Evolutionary conservation across 2,329 filamentous ascomycete genomes (phyloP), one percentile per base, ranked within the genome.

Genomic region (Fusarium devonianum): DNA sequence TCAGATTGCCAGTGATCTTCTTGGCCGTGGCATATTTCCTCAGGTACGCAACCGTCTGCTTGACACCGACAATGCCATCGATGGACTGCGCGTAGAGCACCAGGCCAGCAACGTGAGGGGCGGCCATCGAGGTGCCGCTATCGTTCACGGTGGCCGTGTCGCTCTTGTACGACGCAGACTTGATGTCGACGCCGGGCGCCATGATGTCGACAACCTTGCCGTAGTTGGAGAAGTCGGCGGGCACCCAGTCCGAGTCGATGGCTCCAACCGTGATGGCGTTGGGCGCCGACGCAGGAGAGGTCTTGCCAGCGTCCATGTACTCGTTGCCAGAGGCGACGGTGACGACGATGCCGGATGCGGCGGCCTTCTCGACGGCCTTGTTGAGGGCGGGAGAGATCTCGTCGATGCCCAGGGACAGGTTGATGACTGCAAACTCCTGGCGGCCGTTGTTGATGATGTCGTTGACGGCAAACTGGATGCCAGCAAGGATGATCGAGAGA

Each of bases 61-160:
- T 37, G 16, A 66, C 58, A 10, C 66, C 67, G 34, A 59, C 64
- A 17, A 67, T 37, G 14, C 72, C 70, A 47, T 79, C 69, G 5
- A 82, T 69, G 5, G 73, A 73, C 44, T 85, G 70, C 26, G 73
- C 68, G 64, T 77, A 77, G 10, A 75, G 67, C n/a, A 61, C 81
- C 13, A 88, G 71, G 17, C 85, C 85, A 25, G 80, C 73, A 45
- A 87, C 74, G 61, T 87, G 84, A 2, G 85, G 84, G 2, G 75
- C 71, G 6, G 84, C 81, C 84, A 87, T 87, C 10, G 78, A 83
- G 4, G 85, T 88, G 12, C 85, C 85, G 6, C 73, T 78, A 62
- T 84, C 75, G 30, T 65, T 73, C 48, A 73, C 73, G 21, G 67
- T 77, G 28, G 78, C 74, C 10, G 64, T 71, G 39, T 66, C 73